Evolutionary conservation across 805 yeast genomes (phyloP), one percentile per base, ranked within the genome.

Genomic region (Zygoascus tannicola): DNA sequence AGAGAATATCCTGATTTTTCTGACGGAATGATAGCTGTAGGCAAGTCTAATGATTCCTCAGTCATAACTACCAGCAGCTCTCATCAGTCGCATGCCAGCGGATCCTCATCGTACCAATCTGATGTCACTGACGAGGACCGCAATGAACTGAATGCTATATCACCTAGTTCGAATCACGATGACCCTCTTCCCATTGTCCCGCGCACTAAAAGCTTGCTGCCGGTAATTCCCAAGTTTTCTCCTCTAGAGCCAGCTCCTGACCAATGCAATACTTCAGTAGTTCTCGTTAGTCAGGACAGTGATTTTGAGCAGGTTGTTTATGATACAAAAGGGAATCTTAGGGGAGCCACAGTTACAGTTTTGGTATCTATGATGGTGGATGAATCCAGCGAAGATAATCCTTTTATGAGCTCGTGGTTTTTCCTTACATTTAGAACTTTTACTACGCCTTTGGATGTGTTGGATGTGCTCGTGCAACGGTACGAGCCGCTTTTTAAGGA

Each of bases 401-500:
- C 76, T 45, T 79, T 81, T 55, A 76, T 81, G 47, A 69, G 76
- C 2, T 76, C 92, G 0, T 76, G 92, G 0, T 84, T 87, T 56
- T 77, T 88, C 65, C 66, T 85, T 44, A 80, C 85, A 35, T 86
- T 81, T 64, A 71, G 87, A 53, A 74, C 76, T 44, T 88, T 81
- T 62, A 74, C 87, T 0, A 71, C 69, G 40, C 76, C 88, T 1
- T 66, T 71, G 26, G 85, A 81, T 47, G 65, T 88, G 22, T 67
- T 83, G 34, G 85, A 81, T 54, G 80, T 75, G 49, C 67, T 86
- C 35, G 77, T 83, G 41, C 59, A 73, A 4, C 66, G 92, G 50
- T 50, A 45, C 30, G 45, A 44, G 16, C 35, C 48, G 5, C 51
- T 41, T n/a, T 26, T 55, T 50, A 66, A 71, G 45, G 65, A 73